Evolutionary conservation across 2,329 filamentous ascomycete genomes (phyloP).

Genomic region (Paecilomyces variotii): DNA sequence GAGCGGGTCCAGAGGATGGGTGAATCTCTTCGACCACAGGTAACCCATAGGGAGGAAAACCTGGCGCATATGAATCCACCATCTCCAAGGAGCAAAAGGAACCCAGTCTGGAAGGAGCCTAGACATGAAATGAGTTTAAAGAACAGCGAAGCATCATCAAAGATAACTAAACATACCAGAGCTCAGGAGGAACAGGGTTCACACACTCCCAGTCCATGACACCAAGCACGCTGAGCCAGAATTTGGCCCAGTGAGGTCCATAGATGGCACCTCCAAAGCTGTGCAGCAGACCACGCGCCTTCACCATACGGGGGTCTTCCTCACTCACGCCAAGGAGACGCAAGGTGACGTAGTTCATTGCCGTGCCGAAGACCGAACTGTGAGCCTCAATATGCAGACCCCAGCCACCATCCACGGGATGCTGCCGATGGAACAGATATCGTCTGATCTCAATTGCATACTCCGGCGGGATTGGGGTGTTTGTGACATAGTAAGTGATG

Average conservation of each 20-base stretch:
- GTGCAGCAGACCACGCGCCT: slow-evolving; percentile 74
- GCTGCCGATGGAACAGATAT: slow-evolving; percentile 78
- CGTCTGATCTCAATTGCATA: slow-evolving; percentile 84
- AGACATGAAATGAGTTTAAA: slow-evolving; percentile 5
- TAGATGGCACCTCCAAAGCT: slow-evolving; percentile 76
- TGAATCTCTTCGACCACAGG: slow-evolving; percentile 76
- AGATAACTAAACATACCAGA: slow-evolving; percentile 54
- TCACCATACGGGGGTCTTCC: slow-evolving; percentile 77
- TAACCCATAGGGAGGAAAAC: slow-evolving; percentile 93
- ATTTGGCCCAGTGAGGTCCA: slow-evolving; percentile 93
- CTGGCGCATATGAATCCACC: slow-evolving; percentile 98
- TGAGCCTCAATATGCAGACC: slow-evolving; percentile 91
- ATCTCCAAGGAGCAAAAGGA: slow-evolving; percentile 82
- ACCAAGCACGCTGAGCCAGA: slow-evolving; percentile 81
- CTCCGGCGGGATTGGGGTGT: slow-evolving; percentile 73
- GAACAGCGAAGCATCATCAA: background rate
- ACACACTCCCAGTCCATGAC: slow-evolving; percentile 85
- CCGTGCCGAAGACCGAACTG: slow-evolving; percentile 82
- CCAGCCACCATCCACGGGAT: slow-evolving; percentile 91
- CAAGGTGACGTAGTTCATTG: slow-evolving; percentile 76
- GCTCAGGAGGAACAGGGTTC: slow-evolving; percentile 85
- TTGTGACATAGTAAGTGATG: slow-evolving; percentile 79
- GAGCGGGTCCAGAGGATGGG: slow-evolving; percentile 65
- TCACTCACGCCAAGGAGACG: slow-evolving; percentile 74
- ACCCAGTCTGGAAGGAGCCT: slow-evolving; percentile 80